Conservation (phyloP, 129 eudicot genomes). For the Tagetes patula region DNA sequence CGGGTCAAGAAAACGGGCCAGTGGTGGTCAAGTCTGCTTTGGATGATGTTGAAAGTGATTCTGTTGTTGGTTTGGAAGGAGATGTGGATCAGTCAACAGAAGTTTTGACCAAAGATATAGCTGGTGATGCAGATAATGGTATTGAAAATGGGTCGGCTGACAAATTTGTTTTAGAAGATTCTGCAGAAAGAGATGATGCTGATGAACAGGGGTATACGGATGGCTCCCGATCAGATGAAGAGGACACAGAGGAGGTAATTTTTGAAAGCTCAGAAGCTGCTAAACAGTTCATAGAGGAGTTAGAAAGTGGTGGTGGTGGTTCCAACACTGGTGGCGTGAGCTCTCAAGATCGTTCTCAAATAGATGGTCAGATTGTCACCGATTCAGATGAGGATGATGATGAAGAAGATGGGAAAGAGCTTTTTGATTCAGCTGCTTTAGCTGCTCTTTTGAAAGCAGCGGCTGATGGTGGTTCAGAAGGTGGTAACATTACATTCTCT, state of each 20-base stretch:
- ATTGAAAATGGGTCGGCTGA: constrained; percentile 38
- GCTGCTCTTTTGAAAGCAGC: constrained; percentile 96
- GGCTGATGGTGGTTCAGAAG: constrained; percentile 69
- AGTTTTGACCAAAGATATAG: constrained; percentile 18
- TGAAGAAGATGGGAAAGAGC: constrained; percentile 75
- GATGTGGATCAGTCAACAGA: constrained; percentile 24
- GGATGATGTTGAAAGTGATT: constrained; percentile 18
- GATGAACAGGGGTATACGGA: constrained; percentile 45
- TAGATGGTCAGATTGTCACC: constrained; percentile 83
- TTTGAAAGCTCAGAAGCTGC: constrained; percentile 77
- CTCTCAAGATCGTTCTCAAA: constrained; percentile 49
- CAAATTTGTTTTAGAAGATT: constrained; percentile 30
- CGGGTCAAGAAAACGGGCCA: constrained; percentile 32
- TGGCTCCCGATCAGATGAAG: constrained; percentile 56
- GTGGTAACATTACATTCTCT: constrained; percentile 61
- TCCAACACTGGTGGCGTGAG: constrained; percentile 41
- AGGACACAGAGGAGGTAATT: constrained; percentile 50
- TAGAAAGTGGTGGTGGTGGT: constrained; percentile 48
- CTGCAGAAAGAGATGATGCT: constrained; percentile 35
- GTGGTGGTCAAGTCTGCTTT: constrained; percentile 18
- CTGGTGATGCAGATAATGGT: constrained; percentile 19
- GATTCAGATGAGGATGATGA: constrained; percentile 93
- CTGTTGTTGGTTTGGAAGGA: constrained; percentile 8
- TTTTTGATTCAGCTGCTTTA: constrained; percentile 88
- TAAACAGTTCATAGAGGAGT: constrained; percentile 59